These are phyloP conservation scores for Aspergillus hancockii DNA, from an alignment of 495 filamentous ascomycete species.

Conservation along the genomic window DNA sequence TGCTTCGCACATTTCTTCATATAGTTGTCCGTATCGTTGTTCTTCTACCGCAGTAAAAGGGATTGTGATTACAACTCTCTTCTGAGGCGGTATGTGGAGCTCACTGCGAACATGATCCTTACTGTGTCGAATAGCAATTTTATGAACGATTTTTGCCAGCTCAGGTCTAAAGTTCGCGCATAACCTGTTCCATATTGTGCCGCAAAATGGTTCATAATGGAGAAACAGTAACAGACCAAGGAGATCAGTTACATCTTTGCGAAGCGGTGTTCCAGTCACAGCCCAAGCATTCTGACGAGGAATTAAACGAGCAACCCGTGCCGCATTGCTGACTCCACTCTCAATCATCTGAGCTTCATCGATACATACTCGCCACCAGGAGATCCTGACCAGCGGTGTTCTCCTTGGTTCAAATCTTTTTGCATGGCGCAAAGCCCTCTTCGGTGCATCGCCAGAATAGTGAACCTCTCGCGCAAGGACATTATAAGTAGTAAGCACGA, in stretches of 20 bases:
- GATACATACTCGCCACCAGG: constrained; percentile 91
- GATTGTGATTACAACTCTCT: constrained; percentile 81
- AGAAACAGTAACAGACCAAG: constrained; percentile 79
- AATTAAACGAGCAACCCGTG: constrained; percentile 74
- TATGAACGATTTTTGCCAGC: constrained; percentile 65
- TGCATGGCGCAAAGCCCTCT: constrained; percentile 63
- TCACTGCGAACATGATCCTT: constrained; percentile 79
- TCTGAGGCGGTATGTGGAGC: constrained; percentile 66
- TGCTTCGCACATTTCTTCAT: constrained; percentile 68
- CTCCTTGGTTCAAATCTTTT: constrained; percentile 66
- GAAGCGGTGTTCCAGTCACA: constrained; percentile 88
- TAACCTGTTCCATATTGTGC: constrained; percentile 68
- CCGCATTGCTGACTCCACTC: constrained; percentile 79
- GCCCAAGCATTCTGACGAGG: constrained; percentile 87
- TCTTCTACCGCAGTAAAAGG: constrained; percentile 89
- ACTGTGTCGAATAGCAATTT: constrained; percentile 78
- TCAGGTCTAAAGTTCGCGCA: constrained; percentile 56
- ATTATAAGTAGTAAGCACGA: constrained; percentile 85
- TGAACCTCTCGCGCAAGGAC: constrained; percentile 78
- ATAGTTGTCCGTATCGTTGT: constrained; percentile 75
- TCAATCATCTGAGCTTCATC: constrained; percentile 98
- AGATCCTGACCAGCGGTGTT: constrained; percentile 75
- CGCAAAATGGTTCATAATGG: constrained; percentile 70
- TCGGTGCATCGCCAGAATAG: constrained; percentile 63
- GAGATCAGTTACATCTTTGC: constrained; percentile 68